phyloP scores from a whole-genome alignment of 2,329 filamentous ascomycete species.

The Tolypocladium tropicale region DNA sequence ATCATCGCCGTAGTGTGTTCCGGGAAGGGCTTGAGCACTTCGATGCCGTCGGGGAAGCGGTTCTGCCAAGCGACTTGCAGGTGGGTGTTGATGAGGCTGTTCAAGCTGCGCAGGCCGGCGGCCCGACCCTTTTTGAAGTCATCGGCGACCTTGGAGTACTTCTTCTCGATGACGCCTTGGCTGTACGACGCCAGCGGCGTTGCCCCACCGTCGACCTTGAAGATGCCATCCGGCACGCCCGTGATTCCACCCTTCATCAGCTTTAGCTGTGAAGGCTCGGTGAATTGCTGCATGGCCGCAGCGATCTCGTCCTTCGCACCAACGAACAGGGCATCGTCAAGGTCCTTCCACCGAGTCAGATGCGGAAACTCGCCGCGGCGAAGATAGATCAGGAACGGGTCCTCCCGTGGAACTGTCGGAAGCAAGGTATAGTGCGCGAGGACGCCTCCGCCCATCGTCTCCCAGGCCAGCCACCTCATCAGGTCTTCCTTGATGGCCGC shows the following conservation, averaged over 20 bases:
- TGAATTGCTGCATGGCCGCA: slow-evolving; percentile 48
- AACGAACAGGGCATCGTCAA: slow-evolving; percentile 63
- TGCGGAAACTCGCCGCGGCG: slow-evolving; percentile 65
- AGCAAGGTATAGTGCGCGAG: slow-evolving; percentile 70
- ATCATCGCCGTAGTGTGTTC: slow-evolving; percentile 66
- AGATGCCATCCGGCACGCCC: slow-evolving; percentile 45
- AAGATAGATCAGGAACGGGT: slow-evolving; percentile 60
- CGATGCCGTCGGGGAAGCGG: slow-evolving; percentile 64
- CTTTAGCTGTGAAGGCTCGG: slow-evolving; percentile 44
- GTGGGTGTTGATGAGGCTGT: slow-evolving; percentile 71
- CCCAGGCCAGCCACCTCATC: slow-evolving; percentile 86
- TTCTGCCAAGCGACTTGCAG: slow-evolving; percentile 80
- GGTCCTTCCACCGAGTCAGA: slow-evolving; percentile 62
- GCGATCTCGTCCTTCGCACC: slow-evolving; percentile 57
- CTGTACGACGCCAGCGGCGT: slow-evolving; percentile 72
- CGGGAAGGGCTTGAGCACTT: slow-evolving; percentile 69
- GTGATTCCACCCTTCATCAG: slow-evolving; percentile 53
- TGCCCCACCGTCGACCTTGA: slow-evolving; percentile 55
- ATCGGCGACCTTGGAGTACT: slow-evolving; percentile 59
- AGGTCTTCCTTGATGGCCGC: slow-evolving; percentile 56
- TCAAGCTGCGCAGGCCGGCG: slow-evolving; percentile 55
- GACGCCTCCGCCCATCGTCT: slow-evolving; percentile 76
- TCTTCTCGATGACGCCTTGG: slow-evolving; percentile 45
- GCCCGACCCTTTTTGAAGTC: slow-evolving; percentile 46
- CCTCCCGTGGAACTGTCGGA: slow-evolving; percentile 71